A percentile compares a stretch with the other conserved stretches of the same genome.
phyloP scores from a whole-genome alignment of 768 basidiomycete species.

The Crassisporium funariophilum region DNA sequence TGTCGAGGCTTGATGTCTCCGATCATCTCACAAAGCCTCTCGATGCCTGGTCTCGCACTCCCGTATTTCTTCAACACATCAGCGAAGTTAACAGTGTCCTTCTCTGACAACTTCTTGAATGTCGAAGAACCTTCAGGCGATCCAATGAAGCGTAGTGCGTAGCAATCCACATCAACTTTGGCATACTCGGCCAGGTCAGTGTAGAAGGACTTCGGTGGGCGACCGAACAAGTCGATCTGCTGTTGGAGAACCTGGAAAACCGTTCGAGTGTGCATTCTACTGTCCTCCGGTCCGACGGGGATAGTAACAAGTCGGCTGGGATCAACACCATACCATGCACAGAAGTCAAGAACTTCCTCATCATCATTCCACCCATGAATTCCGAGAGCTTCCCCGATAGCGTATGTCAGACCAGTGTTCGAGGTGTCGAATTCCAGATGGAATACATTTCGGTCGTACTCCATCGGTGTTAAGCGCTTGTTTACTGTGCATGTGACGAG shows the following conservation, averaged over 20 bases:
- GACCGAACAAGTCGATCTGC: conserved; percentile 94
- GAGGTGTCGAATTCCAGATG: conserved; percentile 94
- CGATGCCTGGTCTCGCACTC: conserved; percentile 81
- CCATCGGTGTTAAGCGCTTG: conserved; percentile 88
- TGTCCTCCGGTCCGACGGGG: conserved; percentile 66
- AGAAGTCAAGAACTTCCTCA: conserved; percentile 86
- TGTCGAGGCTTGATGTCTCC: conserved; percentile 97
- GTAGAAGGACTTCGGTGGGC: conserved; percentile 96
- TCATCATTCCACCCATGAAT: conserved; percentile 98
- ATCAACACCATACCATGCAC: conserved; percentile 88
- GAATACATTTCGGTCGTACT: conserved; percentile 99
- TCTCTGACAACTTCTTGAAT: conserved; percentile 95
- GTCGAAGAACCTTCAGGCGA: conserved; percentile 88
- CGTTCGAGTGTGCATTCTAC: conserved; percentile 87
- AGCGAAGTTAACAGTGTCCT: conserved; percentile 92
- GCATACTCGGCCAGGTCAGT: conserved; percentile 82
- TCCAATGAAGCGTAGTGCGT: conserved; percentile 88
- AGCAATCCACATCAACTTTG: conserved; percentile 64
- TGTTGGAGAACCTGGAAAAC: conserved; percentile 94
- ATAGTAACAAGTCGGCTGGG: conserved; percentile 80
- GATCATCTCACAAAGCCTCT: conserved; percentile 83
- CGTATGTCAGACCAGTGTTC: conserved; percentile 93
- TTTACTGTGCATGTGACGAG: conserved; percentile 94
- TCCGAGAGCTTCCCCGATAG: conserved; percentile 95
- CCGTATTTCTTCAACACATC: conserved; percentile 79